These are phyloP conservation scores for Metarhizium humberi DNA, from an alignment of 2,329 filamentous ascomycete genomes.

Conservation along the genomic window DNA sequence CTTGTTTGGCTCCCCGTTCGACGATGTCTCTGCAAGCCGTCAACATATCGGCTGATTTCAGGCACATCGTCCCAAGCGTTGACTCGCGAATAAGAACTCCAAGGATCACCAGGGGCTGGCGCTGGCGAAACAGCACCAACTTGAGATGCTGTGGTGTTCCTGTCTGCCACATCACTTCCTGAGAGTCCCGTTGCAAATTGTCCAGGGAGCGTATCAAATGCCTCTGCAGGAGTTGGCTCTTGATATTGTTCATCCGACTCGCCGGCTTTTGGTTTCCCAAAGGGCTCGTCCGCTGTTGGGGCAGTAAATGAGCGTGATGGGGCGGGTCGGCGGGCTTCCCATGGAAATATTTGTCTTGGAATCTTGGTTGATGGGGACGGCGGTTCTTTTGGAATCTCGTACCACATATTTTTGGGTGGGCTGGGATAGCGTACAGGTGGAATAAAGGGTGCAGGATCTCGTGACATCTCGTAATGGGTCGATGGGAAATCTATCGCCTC, in stretches of 20 bases:
- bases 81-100: slow-evolving; percentile 62
- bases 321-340: slow-evolving; percentile 63
- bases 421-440: slow-evolving; percentile 71
- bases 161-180: not conserved
- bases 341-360: slow-evolving; percentile 74
- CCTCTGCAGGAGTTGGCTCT: not conserved
- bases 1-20: slow-evolving; percentile 23
- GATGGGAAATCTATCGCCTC: slow-evolving; percentile 79
- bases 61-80: slow-evolving; percentile 94
- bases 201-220: not conserved
- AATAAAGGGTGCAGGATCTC: slow-evolving; percentile 64
- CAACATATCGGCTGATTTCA: slow-evolving; percentile 81
- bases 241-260: slow-evolving; percentile 4
- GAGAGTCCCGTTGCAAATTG: not conserved
- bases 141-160: not conserved
- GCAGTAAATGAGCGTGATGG: slow-evolving; percentile 52
- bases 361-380: slow-evolving; percentile 44
- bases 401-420: slow-evolving; percentile 82
- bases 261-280: slow-evolving; percentile 15
- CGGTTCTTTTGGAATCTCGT: slow-evolving; percentile 61
- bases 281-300: slow-evolving; percentile 5
- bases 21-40: slow-evolving; percentile 57
- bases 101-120: slow-evolving; percentile 40
- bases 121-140: not conserved
- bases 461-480: slow-evolving; percentile 75